Percentiles rank a stretch among this genome's conserved stretches.
These are phyloP conservation scores for Termitomyces sp. DNA, from an alignment of 768 basidiomycete genomes.

Conservation along the genomic window DNA sequence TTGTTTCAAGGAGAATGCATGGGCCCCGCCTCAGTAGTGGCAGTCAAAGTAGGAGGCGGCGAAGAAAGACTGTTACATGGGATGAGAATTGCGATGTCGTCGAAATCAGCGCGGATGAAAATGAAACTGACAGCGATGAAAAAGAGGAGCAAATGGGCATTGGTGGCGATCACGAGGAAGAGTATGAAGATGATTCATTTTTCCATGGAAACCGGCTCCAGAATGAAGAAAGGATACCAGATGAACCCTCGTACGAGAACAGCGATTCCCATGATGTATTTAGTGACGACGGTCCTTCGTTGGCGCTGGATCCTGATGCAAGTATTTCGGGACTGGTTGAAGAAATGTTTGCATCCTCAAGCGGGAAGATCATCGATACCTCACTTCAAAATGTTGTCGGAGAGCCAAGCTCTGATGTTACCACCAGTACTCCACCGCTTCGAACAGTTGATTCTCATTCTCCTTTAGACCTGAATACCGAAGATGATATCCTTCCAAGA, in stretches of 20 bases:
- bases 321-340: slow-evolving; percentile 71
- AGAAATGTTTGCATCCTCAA: slow-evolving; percentile 51
- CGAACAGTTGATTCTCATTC: slow-evolving; percentile 23
- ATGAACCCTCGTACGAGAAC: slow-evolving; percentile 38
- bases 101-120: slow-evolving; percentile 63
- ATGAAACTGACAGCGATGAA: slow-evolving; percentile 22
- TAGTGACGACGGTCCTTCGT: slow-evolving; percentile 26
- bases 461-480: slow-evolving; percentile 53
- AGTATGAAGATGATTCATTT: slow-evolving; percentile 40
- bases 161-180: slow-evolving; percentile 20
- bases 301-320: slow-evolving; percentile 40
- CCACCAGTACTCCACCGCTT: slow-evolving; percentile 39
- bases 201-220: slow-evolving; percentile 26
- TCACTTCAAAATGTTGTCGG: neutral
- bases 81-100: slow-evolving; percentile 77
- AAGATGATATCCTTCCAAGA: slow-evolving; percentile 60
- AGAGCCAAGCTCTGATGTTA: neutral
- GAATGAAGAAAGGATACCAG: slow-evolving; percentile 17
- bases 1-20: slow-evolving; percentile 67
- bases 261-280: slow-evolving; percentile 36
- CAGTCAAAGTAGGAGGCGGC: slow-evolving; percentile 35
- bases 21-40: slow-evolving; percentile 63
- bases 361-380: slow-evolving; percentile 13
- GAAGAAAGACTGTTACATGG: slow-evolving; percentile 76
- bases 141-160: slow-evolving; percentile 21